phyloP scores from a whole-genome alignment of 768 basidiomycete species.

The Candolleomyces eurysporus region DNA sequence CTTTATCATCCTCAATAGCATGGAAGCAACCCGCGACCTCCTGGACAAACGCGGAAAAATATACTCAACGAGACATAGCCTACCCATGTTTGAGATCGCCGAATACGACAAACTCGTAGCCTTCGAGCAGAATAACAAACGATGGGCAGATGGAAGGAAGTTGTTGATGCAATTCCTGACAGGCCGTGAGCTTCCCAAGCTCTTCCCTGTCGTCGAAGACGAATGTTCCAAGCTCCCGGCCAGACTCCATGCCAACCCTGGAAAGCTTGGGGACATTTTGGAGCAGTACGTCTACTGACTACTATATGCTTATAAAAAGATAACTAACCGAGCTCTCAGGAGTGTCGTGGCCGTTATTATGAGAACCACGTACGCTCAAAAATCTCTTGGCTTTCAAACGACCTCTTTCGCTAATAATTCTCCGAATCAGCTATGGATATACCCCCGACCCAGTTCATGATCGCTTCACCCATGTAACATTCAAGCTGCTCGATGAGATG shows the following conservation, averaged over 20 bases:
- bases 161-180: not conserved
- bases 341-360: not conserved
- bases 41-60: slow-evolving; percentile 39
- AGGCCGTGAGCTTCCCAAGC: not conserved
- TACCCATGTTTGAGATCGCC: slow-evolving; percentile 3
- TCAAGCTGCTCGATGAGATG: slow-evolving; percentile 3
- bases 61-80: slow-evolving; percentile 28
- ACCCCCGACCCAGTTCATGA: not conserved
- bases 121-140: not conserved
- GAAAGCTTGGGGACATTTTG: not conserved
- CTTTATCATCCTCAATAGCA: slow-evolving; percentile 34
- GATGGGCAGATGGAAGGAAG: not conserved
- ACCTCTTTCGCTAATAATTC: not conserved
- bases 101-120: not conserved
- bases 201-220: slow-evolving; percentile 1
- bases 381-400: not conserved
- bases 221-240: not conserved
- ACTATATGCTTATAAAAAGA: not conserved
- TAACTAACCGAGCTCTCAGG: not conserved
- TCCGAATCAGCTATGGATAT: not conserved
- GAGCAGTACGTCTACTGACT: not conserved
- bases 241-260: not conserved
- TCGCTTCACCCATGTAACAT: not conserved
- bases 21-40: slow-evolving; percentile 30
- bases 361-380: not conserved